A percentile compares a stretch with the other conserved stretches of the same genome.
Conservation (phyloP, 2,329 filamentous ascomycete species). For the Septoria linicola region DNA sequence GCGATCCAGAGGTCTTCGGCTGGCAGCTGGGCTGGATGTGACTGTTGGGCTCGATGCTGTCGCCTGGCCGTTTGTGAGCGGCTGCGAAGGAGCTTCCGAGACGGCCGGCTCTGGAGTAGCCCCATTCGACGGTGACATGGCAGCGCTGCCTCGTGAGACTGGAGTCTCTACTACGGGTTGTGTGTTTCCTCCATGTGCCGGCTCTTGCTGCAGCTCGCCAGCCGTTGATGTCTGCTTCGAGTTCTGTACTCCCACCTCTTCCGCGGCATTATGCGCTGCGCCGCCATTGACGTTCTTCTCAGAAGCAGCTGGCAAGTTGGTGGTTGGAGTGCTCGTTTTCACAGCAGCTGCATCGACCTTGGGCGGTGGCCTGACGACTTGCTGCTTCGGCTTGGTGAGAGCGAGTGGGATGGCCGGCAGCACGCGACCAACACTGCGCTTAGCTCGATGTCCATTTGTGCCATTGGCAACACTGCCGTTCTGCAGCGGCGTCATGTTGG, state of each 20-base stretch:
- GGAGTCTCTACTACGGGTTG: conserved; percentile 15
- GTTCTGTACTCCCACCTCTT: background rate
- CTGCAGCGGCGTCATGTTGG: conserved; percentile 27
- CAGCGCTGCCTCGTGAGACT: conserved; percentile 21
- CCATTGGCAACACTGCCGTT: conserved; percentile 16
- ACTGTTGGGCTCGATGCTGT: conserved; percentile 9
- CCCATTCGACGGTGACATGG: conserved; percentile 22
- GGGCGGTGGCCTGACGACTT: conserved; percentile 18
- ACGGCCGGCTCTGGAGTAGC: conserved; percentile 17
- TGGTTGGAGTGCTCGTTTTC: conserved; percentile 6
- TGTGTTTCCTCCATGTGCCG: conserved; percentile 3
- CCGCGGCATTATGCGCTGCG: background rate
- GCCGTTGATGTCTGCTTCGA: background rate
- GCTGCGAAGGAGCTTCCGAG: background rate
- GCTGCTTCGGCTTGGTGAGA: conserved; percentile 29
- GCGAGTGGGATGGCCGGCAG: conserved; percentile 37
- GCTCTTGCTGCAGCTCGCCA: conserved; percentile 4
- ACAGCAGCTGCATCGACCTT: conserved; percentile 9
- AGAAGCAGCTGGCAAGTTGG: conserved; percentile 8
- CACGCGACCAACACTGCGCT: conserved; percentile 27
- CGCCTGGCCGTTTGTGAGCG: conserved; percentile 17
- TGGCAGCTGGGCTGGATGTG: conserved; percentile 16
- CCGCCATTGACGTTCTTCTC: conserved; percentile 11
- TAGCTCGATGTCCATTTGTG: conserved; percentile 20
- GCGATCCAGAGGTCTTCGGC: conserved; percentile 25